phyloP scores from a whole-genome alignment of 345 rosid genomes.

The Hirschfeldia incana region DNA sequence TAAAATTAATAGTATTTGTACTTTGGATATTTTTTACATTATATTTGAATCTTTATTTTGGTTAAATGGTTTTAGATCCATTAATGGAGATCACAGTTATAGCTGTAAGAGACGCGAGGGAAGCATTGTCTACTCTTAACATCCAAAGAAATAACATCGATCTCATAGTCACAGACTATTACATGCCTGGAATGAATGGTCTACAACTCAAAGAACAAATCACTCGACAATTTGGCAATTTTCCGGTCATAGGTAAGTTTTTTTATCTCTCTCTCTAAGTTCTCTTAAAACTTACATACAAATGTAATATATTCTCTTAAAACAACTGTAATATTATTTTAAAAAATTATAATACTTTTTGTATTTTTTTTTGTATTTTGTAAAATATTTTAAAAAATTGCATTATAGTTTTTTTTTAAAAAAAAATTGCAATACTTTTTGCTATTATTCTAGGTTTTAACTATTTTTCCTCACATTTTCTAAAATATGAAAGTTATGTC shows the following conservation, averaged over 20 bases:
- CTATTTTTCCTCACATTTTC: neutral
- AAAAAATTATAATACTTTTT: neutral
- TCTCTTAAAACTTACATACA: neutral
- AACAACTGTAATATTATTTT: neutral
- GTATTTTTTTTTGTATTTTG: too few relatives aligned
- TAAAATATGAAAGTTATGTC: neutral
- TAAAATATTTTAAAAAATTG: too few relatives aligned
- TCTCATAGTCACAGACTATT: slow-evolving; percentile 65
- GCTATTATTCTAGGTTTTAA: neutral
- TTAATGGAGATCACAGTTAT: slow-evolving; percentile 41
- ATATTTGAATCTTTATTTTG: neutral
- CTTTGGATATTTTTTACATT: neutral
- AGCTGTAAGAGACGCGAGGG: slow-evolving; percentile 39
- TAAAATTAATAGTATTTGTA: neutral
- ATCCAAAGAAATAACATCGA: slow-evolving; percentile 37
- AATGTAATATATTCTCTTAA: neutral
- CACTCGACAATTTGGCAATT: slow-evolving; percentile 43
- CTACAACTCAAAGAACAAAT: slow-evolving; percentile 50
- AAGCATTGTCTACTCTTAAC: slow-evolving; percentile 56
- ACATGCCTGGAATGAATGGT: slow-evolving; percentile 74
- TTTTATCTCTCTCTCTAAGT: neutral
- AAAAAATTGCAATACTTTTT: neutral
- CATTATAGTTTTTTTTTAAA: too few relatives aligned
- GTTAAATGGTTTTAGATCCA: slow-evolving; percentile 24
- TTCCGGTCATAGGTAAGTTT: slow-evolving; percentile 67